Percentiles rank a stretch among this genome's conserved stretches.
phyloP scores from a whole-genome alignment of 2,329 filamentous ascomycete species.

The Arthrobotrys musiformis region DNA sequence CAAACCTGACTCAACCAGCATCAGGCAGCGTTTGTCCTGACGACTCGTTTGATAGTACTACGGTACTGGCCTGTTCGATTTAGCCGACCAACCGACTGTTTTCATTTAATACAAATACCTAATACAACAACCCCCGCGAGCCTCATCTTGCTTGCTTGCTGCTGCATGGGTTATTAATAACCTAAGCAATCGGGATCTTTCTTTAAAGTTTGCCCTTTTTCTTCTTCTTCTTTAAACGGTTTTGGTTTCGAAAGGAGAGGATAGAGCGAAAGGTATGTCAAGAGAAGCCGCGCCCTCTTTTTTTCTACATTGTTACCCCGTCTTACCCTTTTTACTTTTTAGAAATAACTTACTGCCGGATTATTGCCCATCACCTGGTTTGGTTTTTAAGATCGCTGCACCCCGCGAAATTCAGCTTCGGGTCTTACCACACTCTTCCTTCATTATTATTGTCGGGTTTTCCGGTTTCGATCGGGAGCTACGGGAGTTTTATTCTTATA shows the following conservation, averaged over 20 bases:
- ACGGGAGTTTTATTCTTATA: background rate
- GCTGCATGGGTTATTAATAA: background rate
- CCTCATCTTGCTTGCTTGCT: no score
- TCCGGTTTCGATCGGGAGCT: background rate
- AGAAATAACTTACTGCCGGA: background rate
- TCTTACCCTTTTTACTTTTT: background rate
- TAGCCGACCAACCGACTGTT: conserved; percentile 38
- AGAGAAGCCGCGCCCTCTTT: no score
- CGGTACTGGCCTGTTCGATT: conserved; percentile 17
- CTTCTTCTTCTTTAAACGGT: no score
- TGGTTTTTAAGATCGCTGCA: background rate
- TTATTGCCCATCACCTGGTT: background rate
- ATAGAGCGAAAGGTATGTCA: background rate
- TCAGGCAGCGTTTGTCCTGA: conserved; percentile 20
- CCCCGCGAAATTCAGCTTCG: background rate
- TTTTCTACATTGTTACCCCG: no score
- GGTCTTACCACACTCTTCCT: background rate
- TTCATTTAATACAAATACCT: background rate
- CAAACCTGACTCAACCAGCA: background rate
- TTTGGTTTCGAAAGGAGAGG: conserved; percentile 12
- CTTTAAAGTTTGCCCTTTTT: conserved; percentile 1
- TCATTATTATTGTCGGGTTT: background rate
- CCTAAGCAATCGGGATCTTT: background rate
- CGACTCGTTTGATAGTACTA: background rate
- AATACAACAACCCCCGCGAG: background rate